Evolutionary conservation across 2,329 filamentous ascomycete species (phyloP).

Genomic region (Arthrobotrys sinensis): DNA sequence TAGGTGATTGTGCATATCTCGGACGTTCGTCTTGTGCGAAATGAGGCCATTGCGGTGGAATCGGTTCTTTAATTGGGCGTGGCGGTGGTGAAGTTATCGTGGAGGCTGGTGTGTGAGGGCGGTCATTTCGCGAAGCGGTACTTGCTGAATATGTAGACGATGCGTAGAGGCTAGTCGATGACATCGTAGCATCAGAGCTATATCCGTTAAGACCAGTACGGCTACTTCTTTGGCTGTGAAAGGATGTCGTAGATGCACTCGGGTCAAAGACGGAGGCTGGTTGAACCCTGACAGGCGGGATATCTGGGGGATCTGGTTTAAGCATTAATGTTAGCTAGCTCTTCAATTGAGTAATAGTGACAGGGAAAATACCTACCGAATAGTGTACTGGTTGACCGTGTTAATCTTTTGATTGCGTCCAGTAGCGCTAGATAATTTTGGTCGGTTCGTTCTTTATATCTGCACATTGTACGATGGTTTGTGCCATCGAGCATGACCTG

Average conservation of each 20-base stretch:
- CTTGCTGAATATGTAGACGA: conserved; percentile 24
- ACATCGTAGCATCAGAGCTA: conserved; percentile 22
- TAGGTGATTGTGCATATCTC: conserved; percentile 22
- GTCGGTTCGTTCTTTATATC: conserved; percentile 47
- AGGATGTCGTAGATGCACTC: conserved; percentile 39
- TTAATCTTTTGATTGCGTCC: conserved; percentile 50
- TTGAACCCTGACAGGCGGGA: conserved; percentile 22
- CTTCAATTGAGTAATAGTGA: background rate
- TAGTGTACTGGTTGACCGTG: conserved; percentile 47
- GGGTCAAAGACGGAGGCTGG: conserved; percentile 12
- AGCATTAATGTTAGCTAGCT: background rate
- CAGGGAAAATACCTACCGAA: conserved; percentile 29
- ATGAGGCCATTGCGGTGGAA: conserved; percentile 23
- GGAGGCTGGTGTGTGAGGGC: conserved; percentile 16
- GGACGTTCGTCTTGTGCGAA: conserved; percentile 34
- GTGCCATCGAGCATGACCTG: conserved; percentile 56
- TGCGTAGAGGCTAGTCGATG: conserved; percentile 29
- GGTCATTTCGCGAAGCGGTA: conserved; percentile 16
- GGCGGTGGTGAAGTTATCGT: conserved; percentile 32
- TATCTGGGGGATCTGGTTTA: conserved; percentile 34
- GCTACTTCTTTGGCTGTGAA: conserved; percentile 30
- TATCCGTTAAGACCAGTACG: conserved; percentile 21
- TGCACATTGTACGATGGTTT: conserved; percentile 53
- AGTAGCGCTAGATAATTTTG: conserved; percentile 51
- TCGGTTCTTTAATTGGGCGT: conserved; percentile 44